phyloP scores from a whole-genome alignment of 139 green algal species.

The Chlamydomonas sphaeroides region DNA sequence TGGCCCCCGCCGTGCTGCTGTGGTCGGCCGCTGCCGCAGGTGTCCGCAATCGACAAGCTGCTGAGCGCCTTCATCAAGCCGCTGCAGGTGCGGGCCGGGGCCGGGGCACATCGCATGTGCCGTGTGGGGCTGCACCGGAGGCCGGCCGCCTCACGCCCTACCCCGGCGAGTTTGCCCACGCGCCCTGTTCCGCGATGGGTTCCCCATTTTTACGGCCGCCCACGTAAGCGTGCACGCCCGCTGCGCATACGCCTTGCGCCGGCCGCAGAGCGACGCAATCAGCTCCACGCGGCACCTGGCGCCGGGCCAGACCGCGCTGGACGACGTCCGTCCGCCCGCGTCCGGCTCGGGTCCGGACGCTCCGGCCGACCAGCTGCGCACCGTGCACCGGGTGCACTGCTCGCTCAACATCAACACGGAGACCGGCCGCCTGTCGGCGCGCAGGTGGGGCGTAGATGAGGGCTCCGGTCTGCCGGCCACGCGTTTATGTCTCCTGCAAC shows the following conservation, averaged over 20 bases:
- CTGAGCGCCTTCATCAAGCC: slow-evolving; percentile 95
- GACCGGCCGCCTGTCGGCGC: slow-evolving; percentile 91
- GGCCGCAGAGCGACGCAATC: slow-evolving; percentile 7
- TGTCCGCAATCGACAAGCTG: slow-evolving; percentile 94
- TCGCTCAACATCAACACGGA: slow-evolving; percentile 99
- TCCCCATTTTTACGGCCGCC: no score
- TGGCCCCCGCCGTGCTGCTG: neutral
- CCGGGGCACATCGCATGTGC: no score
- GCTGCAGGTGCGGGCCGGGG: slow-evolving; percentile 78
- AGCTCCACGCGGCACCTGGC: slow-evolving; percentile 6
- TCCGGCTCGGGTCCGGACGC: neutral
- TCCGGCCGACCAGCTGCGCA: neutral
- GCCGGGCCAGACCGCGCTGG: no score
- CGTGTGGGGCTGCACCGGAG: no score
- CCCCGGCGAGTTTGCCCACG: no score
- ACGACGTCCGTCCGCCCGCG: neutral
- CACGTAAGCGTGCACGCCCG: no score
- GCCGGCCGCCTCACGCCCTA: no score
- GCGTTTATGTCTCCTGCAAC: no score
- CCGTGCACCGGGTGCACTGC: slow-evolving; percentile 87
- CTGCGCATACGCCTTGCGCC: no score
- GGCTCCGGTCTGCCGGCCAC: no score
- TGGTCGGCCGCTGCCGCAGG: slow-evolving; percentile 23
- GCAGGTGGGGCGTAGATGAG: no score
- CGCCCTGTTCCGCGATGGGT: no score